Evolutionary conservation across 1,284 basidiomycete genomes (phyloP), one percentile per base, ranked within the genome.

Genomic region (Ganoderma meredithae): DNA sequence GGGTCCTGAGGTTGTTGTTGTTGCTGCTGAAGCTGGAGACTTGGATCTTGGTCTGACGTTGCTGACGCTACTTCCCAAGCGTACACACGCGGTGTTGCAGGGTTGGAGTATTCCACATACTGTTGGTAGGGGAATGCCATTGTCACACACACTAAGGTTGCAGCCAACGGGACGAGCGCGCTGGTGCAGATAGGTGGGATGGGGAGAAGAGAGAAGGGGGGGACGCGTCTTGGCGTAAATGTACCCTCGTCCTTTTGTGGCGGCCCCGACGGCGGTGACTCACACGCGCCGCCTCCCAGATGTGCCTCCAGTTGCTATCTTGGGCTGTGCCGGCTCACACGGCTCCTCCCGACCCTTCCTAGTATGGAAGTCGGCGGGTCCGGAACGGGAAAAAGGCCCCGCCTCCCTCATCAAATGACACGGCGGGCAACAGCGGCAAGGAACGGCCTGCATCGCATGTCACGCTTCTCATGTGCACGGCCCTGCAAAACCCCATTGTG

Each of bases 51-150:
- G 53, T 73, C 73, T 62, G 71, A 58, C 9, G 62, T 64, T 63
- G 66, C 39, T 25, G 66, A 68, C 66, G 69, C 61, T 56, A 71
- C 66, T 31, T 74, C 74, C 74, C 74, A 75, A 33, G 71, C 47
- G 67, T 71, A 75, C 60, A 74, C 71, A 71, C 71, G 71, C 59
- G 74, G 74, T 8, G 74, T 75, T 56, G 71, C 49, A 15, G 74
- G 71, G 49, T 71, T 72, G n/a, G 73, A 73, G 62, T 72, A 72
- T 67, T 73, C 71, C 69, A 72, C 68, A 66, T 70, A 73, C 41
- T 72, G 71, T 25, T 64, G 71, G 67, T 69, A 74, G 52, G 69
- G 64, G 69, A 68, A 72, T 72, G 74, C 69, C 74, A 75, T 75
- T 72, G 71, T 72, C 71, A 70, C 62, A 67, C 66, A 68, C 61